phyloP scores from a whole-genome alignment of 169 alveolate genomes.

The Plasmodium knowlesi region DNA sequence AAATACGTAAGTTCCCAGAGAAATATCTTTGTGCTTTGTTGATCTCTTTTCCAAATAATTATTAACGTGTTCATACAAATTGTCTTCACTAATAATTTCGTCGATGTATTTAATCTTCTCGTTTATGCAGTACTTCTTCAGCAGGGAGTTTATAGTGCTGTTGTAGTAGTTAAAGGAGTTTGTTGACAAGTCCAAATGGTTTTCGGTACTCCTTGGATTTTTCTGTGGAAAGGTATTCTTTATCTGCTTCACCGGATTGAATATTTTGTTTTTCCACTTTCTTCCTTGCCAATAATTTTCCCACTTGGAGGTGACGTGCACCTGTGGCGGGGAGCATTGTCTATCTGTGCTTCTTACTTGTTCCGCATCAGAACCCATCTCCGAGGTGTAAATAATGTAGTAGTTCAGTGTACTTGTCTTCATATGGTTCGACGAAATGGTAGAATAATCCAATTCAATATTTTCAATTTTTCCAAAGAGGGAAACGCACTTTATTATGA shows the following conservation, averaged over 20 bases:
- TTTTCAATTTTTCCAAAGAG: conserved; percentile 37
- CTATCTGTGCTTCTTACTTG: background rate
- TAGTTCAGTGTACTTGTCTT: conserved; percentile 32
- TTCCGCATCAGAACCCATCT: background rate
- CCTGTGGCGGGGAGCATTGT: background rate
- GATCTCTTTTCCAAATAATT: conserved; percentile 17
- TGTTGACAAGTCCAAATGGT: background rate
- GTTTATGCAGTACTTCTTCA: conserved; percentile 43
- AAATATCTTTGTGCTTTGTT: background rate
- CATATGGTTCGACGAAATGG: conserved; percentile 27
- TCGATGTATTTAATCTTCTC: conserved; percentile 55
- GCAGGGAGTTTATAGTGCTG: conserved; percentile 22
- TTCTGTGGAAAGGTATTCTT: background rate
- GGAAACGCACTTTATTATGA: conserved; percentile 61
- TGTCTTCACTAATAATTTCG: conserved; percentile 20
- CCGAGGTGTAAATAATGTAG: conserved; percentile 17
- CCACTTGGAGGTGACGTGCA: background rate
- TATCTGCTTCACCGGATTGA: background rate
- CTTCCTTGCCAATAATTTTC: background rate
- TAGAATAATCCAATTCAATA: conserved; percentile 16
- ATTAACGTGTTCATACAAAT: conserved; percentile 24
- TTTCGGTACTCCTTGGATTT: background rate
- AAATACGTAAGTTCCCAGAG: conserved; percentile 40
- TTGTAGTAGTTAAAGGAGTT: conserved; percentile 27
- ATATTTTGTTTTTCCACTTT: background rate